These are phyloP conservation scores for Lyophyllum decastes DNA, from an alignment of 768 basidiomycete genomes.

Conservation along the genomic window DNA sequence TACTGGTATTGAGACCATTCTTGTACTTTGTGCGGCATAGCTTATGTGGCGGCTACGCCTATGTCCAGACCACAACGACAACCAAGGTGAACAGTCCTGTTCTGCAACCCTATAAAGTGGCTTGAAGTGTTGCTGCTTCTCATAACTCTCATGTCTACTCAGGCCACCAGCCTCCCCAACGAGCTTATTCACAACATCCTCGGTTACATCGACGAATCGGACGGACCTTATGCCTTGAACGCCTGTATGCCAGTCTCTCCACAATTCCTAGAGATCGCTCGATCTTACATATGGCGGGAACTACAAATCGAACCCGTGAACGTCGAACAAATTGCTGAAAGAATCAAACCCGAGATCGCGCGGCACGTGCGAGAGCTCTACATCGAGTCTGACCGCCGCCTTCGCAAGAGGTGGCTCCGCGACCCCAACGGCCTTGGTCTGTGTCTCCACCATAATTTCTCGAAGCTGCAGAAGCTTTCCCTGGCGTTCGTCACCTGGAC, in stretches of 20 bases:
- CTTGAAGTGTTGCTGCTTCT: neutral
- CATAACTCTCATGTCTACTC: neutral
- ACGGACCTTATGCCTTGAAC: neutral
- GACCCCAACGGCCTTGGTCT: neutral
- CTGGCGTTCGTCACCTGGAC: neutral
- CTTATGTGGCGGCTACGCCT: neutral
- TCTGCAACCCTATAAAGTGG: neutral
- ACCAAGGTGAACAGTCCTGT: neutral
- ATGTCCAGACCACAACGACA: neutral
- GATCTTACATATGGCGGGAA: neutral
- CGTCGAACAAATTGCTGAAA: neutral
- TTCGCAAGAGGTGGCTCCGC: neutral
- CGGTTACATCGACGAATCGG: neutral
- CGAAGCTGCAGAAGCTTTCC: neutral
- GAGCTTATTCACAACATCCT: neutral
- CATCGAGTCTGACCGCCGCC: neutral
- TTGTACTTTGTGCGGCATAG: neutral
- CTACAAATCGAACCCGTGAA: neutral
- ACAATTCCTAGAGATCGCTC: neutral
- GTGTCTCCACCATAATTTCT: neutral
- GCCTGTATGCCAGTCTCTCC: neutral
- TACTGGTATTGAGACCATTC: neutral
- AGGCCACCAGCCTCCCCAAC: neutral
- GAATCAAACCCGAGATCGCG: neutral
- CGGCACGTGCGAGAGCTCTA: neutral